Percentiles rank a stretch among this genome's conserved stretches.
Evolutionary conservation across 768 basidiomycete genomes (phyloP).

Genomic region (Chlorophyllum brunneum): DNA sequence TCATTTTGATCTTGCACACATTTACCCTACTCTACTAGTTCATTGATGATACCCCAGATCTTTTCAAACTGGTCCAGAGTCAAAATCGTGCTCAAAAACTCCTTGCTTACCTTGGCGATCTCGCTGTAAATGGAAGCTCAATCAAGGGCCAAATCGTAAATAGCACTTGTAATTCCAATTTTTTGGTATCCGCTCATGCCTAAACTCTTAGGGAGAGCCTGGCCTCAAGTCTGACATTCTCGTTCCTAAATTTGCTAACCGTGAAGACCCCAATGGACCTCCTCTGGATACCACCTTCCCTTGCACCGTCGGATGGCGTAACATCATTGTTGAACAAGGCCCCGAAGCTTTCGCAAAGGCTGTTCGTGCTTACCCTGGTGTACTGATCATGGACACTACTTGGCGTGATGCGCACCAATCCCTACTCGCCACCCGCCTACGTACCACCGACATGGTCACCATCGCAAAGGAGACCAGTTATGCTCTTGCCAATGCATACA

Average conservation of each 20-base stretch:
- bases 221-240: constrained; percentile 87
- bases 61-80: constrained; percentile 96
- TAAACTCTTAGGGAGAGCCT: constrained; percentile 70
- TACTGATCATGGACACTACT: constrained; percentile 96
- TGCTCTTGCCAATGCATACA: constrained; percentile 93
- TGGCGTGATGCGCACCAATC: constrained; percentile 99
- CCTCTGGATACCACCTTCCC: constrained; percentile 78
- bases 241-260: constrained; percentile 76
- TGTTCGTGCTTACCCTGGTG: constrained; percentile 92
- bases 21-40: constrained; percentile 48
- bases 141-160: constrained; percentile 88
- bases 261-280: constrained; percentile 68
- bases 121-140: constrained; percentile 96
- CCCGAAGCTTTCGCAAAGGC: constrained; percentile 99
- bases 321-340: constrained; percentile 96
- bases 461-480: constrained; percentile 97
- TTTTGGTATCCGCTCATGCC: background rate
- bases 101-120: constrained; percentile 93
- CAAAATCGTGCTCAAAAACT: constrained; percentile 99
- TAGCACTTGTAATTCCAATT: background rate
- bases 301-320: constrained; percentile 92
- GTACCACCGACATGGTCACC: constrained; percentile 96
- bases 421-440: constrained; percentile 90
- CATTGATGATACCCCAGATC: constrained; percentile 99
- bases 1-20: background rate